Base-by-base conservation (phyloP, 768 basidiomycete species). In the Boletellus emodensis region DNA sequence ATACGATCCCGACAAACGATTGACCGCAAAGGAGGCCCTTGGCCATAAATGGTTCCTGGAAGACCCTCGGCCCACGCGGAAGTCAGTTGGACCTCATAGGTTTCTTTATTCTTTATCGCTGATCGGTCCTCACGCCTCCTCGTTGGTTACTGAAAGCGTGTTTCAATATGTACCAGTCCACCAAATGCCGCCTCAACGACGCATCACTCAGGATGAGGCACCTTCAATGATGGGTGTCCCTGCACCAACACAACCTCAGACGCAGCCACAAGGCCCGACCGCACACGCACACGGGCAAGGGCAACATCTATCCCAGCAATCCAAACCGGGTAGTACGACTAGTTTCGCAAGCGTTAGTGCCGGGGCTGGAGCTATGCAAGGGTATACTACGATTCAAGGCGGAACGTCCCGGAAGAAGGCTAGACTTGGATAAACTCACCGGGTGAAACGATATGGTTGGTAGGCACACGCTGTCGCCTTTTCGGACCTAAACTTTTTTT, bases 151-250 rank as follows among this genome's bases (percentile, higher is more conserved):
- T 39, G 55, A 18, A 32, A 94, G 90, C 61, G 90, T 87, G 0
- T 94, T 95, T 66, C 78, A 84, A 36, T 73, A 78, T 3, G 75
- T 86, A 17, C 74, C 76, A 0, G 61, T 79, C 1, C 76, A 80
- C 45, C 86, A 90, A 55, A 76, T 84, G 12, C 94, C 94, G 32
- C 94, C 94, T 0, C 84, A 84, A 36, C 76, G 94, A 28, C 82
- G 93, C 37, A 94, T 97, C 45, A 89, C 93, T 2, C 87, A 92
- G 61, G 95, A 97, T 63, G 94, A 97, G 35, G 90, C 87, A 6
- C 87, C 89, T 0, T 88, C 86, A 0, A 90, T 90, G 88, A 81
- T 90, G 71, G 84, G 84, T 22, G 65, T 81, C 17, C 80, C 81
- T 17, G 71, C 67, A 3, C 77, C 75, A 44, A 76, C 76, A 15